These are phyloP conservation scores for Fraxinus latifolia DNA, from an alignment of 305 asterid species.

Conservation along the genomic window DNA sequence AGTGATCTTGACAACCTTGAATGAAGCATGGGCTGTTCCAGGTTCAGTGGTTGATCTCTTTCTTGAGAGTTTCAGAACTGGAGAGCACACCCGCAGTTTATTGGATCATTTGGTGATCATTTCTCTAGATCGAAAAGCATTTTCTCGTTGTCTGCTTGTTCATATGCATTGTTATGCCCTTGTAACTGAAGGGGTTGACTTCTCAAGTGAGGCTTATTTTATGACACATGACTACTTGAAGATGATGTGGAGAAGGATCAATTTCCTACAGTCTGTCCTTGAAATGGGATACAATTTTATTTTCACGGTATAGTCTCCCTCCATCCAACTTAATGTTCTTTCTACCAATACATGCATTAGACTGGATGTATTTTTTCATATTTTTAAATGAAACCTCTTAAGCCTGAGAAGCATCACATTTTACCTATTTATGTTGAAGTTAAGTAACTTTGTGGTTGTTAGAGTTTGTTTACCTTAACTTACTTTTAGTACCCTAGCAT, in stretches of 20 bases:
- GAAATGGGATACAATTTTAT: conserved; percentile 54
- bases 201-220: conserved; percentile 48
- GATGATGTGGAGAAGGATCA: conserved; percentile 60
- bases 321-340: conserved; percentile 5
- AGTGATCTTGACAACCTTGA: conserved; percentile 46
- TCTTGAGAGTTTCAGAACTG: conserved; percentile 49
- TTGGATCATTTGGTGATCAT: conserved; percentile 48
- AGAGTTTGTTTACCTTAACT: not conserved
- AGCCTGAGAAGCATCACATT: not conserved
- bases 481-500: not conserved
- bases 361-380: not conserved
- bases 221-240: conserved; percentile 48
- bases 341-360: not conserved
- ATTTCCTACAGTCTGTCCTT: conserved; percentile 48
- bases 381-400: not conserved
- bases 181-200: conserved; percentile 42
- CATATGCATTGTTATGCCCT: conserved; percentile 49
- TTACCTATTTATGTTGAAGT: conserved; percentile 2
- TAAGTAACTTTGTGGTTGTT: not conserved
- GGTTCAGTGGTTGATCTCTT: conserved; percentile 46
- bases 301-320: conserved; percentile 42
- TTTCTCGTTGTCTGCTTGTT: conserved; percentile 38
- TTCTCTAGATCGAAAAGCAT: conserved; percentile 43
- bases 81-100: conserved; percentile 37
- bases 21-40: conserved; percentile 57